phyloP scores from a whole-genome alignment of 768 basidiomycete species.

The Suillus subluteus region DNA sequence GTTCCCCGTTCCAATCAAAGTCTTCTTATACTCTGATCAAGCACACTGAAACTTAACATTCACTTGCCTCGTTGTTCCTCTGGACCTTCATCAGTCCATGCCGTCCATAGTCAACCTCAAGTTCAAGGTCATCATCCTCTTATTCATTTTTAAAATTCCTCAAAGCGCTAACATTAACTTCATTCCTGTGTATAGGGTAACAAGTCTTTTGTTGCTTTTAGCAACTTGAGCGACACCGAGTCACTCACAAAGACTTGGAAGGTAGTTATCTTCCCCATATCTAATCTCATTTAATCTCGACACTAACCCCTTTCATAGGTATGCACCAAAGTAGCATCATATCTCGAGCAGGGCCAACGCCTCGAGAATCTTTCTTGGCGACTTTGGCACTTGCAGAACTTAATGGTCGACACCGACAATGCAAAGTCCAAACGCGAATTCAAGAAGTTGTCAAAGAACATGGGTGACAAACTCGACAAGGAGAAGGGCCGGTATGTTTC shows the following conservation, averaged over 20 bases:
- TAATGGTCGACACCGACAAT: constrained; percentile 91
- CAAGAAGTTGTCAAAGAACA: constrained; percentile 84
- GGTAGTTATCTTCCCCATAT: constrained; percentile 41
- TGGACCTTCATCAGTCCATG: constrained; percentile 42
- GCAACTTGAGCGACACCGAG: constrained; percentile 84
- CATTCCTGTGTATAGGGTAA: constrained; percentile 60
- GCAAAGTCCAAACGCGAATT: constrained; percentile 87
- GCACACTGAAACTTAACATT: not conserved
- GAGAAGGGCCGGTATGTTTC: constrained; percentile 82
- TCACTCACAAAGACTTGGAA: constrained; percentile 91
- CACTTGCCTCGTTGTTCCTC: constrained; percentile 8
- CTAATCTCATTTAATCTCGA: constrained; percentile 8
- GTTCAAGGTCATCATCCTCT: constrained; percentile 62
- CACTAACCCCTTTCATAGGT: constrained; percentile 48
- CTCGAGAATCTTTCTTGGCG: constrained; percentile 94
- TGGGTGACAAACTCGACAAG: constrained; percentile 92
- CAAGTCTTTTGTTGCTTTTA: constrained; percentile 94
- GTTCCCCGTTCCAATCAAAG: constrained; percentile 6
- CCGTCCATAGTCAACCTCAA: constrained; percentile 85
- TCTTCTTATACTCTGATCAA: constrained; percentile 9
- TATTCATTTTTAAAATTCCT: not conserved
- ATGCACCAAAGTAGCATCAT: constrained; percentile 89
- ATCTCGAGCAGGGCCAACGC: constrained; percentile 87
- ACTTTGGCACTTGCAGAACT: constrained; percentile 89
- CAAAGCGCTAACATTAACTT: constrained; percentile 9